Evolutionary conservation across 768 basidiomycete species (phyloP), one percentile per base, ranked within the genome.

Genomic region (Hydnomerulius pinastri): DNA sequence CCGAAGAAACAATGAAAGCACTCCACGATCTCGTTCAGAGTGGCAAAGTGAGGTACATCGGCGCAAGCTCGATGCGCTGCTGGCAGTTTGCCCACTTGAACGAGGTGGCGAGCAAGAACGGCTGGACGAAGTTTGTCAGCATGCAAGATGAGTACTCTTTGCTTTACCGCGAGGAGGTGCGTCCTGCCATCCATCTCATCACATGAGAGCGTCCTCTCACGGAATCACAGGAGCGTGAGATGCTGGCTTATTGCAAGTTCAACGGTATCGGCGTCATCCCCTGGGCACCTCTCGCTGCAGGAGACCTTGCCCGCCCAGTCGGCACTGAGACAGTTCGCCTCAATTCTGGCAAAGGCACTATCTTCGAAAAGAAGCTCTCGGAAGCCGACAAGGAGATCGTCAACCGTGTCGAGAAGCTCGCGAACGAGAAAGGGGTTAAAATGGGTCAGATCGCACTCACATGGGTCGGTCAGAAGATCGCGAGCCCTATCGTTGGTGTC

Each of bases 131-230:
- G 51, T 83, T 83, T 53, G 70, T 80, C 41, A 76, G 78, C 48
- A 80, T 83, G 73, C 82, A 83, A 62, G 71, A 73, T 36, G 75
- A 78, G 49, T 76, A 82, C 54, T 78, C 72, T 28, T 62, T 81
- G 5, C 67, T 82, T 17, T 84, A 84, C 57, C 71, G 81, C 27
- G 76, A 80, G 50, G 80, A 83, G 63, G 77, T 73, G 17, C 4
- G 49, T 48, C n/a, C n/a, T 25, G 35, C 10, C 8, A 1, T 39
- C 11, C 2, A 7, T 29, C 6, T 13, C 8, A 3, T 36, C 1
- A 4, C 11, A 3, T 4, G 21, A 9, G 25, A 15, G 13, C 2
- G 11, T 17, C 11, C 2, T 12, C 15, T 56, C 23, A 59, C 3
- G 4, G 4, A 2, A 11, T 29, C 9, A 3, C 28, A 77, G 78